phyloP scores from a whole-genome alignment of 1,284 basidiomycete genomes.

The Cutaneotrichosporon daszewskae region DNA sequence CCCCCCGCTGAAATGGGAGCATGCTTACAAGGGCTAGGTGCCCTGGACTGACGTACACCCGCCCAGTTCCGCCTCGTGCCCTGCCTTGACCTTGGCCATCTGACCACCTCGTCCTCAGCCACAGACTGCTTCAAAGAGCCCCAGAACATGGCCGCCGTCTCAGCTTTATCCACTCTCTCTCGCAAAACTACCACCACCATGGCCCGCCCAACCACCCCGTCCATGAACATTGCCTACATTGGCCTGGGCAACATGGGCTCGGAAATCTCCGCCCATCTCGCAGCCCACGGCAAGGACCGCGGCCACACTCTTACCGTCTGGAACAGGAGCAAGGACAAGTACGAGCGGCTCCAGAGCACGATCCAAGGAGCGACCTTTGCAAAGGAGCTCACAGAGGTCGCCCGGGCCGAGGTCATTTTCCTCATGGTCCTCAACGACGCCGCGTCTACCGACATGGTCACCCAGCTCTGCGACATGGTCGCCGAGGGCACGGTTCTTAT shows the following conservation, averaged over 20 bases:
- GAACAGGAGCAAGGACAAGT: conserved; percentile 34
- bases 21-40: too few relatives aligned
- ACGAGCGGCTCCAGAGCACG: conserved; percentile 16
- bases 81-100: too few relatives aligned
- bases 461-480: conserved; percentile 10
- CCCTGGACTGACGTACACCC: too few relatives aligned
- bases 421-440: conserved; percentile 32
- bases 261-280: conserved; percentile 28
- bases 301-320: conserved; percentile 20
- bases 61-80: too few relatives aligned
- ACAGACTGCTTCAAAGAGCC: too few relatives aligned
- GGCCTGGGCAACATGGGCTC: conserved; percentile 37
- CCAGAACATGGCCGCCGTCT: too few relatives aligned
- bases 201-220: too few relatives aligned
- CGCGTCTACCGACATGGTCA: conserved; percentile 24
- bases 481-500: conserved; percentile 23
- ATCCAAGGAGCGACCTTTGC: conserved; percentile 13
- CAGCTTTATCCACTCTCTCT: background rate
- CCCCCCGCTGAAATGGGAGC: too few relatives aligned
- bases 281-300: conserved; percentile 17
- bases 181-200: background rate
- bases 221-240: conserved; percentile 20
- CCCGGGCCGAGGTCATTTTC: conserved; percentile 22
- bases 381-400: conserved; percentile 18
- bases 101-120: too few relatives aligned